Evolutionary conservation across 2,329 filamentous ascomycete genomes (phyloP), one percentile per base, ranked within the genome.

Genomic region (Aspergillus fumigatus): DNA sequence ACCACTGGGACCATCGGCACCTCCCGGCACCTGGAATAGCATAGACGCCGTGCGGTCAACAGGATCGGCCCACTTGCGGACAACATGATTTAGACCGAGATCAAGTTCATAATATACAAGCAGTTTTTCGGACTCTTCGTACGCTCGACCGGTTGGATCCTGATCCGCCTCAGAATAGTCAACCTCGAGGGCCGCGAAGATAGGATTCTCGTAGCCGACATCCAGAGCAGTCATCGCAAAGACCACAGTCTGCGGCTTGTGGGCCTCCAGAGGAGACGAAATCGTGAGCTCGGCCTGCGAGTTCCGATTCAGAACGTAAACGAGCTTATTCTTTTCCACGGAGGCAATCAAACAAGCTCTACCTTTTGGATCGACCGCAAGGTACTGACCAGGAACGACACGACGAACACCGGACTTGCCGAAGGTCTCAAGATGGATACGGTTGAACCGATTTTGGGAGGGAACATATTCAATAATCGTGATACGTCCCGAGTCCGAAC

Each of bases 51-150:
- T 90, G 51, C 92, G 86, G 70, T 97, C 93, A 5, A 99, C 94
- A 1, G 90, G 85, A 65, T 99, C 94, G 11, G 91, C 89, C 94
- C 94, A 99, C 73, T 92, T 96, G 58, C 93, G 87, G 21, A 99
- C 92, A 40, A 99, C 94, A 61, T 99, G 94, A 67, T 99, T 99
- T 54, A 99, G 78, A 35, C 95, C 95, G 27, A 99, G 83, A 69
- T 99, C 94, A 23, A 99, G 86, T 76, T 97, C 94, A 70, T 99
- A 99, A 76, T 97, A 99, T 0, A 97, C 93, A 27, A 99, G 79
- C 64, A 90, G 86, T 58, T 96, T 97, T 73, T 97, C 92, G 49
- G 90, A 79, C 64, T 95, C 88, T 57, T 89, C 82, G 63, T 87
- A 86, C 1, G 92, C 92, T 70, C 89, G 84, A 17, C 92, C 93